Conservation (phyloP, 805 yeast genomes). For the Martiniozyma abietophila region DNA sequence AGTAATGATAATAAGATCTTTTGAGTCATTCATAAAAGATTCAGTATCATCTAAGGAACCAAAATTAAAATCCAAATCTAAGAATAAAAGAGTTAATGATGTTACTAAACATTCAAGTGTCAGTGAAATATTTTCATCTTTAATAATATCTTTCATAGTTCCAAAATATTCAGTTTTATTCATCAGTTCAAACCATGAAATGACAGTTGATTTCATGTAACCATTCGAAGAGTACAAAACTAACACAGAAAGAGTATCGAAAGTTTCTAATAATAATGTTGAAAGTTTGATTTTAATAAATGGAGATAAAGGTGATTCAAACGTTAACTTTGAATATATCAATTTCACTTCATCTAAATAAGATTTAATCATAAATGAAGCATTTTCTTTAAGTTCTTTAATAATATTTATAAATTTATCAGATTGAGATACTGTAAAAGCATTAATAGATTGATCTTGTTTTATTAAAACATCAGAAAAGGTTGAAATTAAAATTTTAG, state of each 20-base stretch:
- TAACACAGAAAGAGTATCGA: conserved; percentile 21
- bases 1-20: conserved; percentile 23
- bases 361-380: conserved; percentile 21
- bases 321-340: conserved; percentile 9
- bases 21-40: conserved; percentile 36
- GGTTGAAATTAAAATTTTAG: too few species aligned
- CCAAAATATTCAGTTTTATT: conserved; percentile 20
- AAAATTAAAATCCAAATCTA: conserved; percentile 47
- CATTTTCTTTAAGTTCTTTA: background rate
- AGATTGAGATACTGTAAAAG: conserved; percentile 1
- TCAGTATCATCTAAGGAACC: conserved; percentile 31
- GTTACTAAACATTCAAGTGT: too few species aligned
- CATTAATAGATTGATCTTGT: too few species aligned
- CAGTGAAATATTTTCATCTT: too few species aligned
- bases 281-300: conserved; percentile 13
- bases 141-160: conserved; percentile 4
- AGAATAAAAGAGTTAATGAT: conserved; percentile 41
- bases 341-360: conserved; percentile 18
- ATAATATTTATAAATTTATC: background rate
- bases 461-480: too few species aligned
- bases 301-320: conserved; percentile 8
- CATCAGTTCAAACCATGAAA: conserved; percentile 51
- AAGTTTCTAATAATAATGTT: conserved; percentile 15
- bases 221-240: conserved; percentile 19
- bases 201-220: conserved; percentile 25